Evolutionary conservation across 164 flowering plant genomes (phyloP).

Genomic region (Brasenia schreberi): DNA sequence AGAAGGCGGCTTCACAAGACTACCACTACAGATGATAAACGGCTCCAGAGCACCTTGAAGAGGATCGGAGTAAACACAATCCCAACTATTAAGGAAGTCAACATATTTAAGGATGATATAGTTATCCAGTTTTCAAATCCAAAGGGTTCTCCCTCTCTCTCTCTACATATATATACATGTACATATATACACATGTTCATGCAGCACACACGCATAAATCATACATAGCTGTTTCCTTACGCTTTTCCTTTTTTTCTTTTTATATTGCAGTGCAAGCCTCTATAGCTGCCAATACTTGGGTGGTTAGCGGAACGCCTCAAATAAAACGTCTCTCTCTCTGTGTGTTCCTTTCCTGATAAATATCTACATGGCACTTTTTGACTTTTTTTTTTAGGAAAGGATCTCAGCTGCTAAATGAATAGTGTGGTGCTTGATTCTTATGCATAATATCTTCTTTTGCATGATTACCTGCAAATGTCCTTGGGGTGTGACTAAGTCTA

Average conservation of each 20-base stretch:
- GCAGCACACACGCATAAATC: background rate
- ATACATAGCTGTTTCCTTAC: background rate
- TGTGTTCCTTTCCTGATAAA: background rate
- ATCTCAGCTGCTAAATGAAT: too few species aligned
- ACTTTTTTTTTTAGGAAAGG: too few species aligned
- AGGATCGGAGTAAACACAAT: constrained; percentile 70
- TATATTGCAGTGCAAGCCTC: constrained; percentile 79
- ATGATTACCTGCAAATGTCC: too few species aligned
- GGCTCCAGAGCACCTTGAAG: constrained; percentile 85
- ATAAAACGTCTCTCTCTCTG: constrained; percentile 39
- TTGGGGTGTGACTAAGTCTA: too few species aligned
- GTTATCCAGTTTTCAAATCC: constrained; percentile 52
- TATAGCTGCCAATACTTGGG: constrained; percentile 91
- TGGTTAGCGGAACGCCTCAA: constrained; percentile 86
- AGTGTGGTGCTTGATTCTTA: too few species aligned
- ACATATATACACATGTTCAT: background rate
- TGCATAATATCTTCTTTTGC: too few species aligned
- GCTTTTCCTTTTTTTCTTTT: background rate
- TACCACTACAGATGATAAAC: constrained; percentile 85
- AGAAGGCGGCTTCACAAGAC: constrained; percentile 99
- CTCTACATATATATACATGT: too few species aligned
- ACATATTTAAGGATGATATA: constrained; percentile 55
- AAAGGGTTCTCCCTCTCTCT: constrained; percentile 25
- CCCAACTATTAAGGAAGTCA: constrained; percentile 61
- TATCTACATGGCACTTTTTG: background rate